A percentile compares a stretch with the other conserved stretches of the same genome.
Conservation (phyloP, 768 basidiomycete genomes). For the Daedalea quercina region DNA sequence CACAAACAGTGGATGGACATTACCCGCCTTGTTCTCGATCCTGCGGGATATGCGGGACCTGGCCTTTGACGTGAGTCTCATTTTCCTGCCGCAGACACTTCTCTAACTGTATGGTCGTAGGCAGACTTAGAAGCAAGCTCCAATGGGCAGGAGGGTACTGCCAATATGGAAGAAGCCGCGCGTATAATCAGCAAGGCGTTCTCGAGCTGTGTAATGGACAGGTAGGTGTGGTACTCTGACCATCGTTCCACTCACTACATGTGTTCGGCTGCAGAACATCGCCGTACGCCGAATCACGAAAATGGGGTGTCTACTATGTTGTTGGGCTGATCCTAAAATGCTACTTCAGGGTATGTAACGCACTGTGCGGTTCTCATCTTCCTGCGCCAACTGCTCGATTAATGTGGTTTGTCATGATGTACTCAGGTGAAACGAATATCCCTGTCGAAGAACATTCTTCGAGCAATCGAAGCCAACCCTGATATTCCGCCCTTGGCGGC, state of each 20-base stretch:
- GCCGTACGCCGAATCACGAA: conserved; percentile 66
- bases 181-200: conserved; percentile 86
- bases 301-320: conserved; percentile 91
- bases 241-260: conserved; percentile 12
- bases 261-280: conserved; percentile 40
- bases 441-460: conserved; percentile 84
- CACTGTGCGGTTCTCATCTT: not conserved
- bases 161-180: conserved; percentile 80
- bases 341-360: conserved; percentile 76
- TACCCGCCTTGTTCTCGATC: conserved; percentile 78
- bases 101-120: conserved; percentile 25
- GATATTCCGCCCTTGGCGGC: conserved; percentile 73
- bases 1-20: conserved; percentile 81
- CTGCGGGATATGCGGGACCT: conserved; percentile 78
- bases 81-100: not conserved
- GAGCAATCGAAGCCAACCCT: conserved; percentile 78
- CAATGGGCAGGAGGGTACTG: conserved; percentile 20
- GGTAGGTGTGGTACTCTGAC: conserved; percentile 29
- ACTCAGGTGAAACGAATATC: conserved; percentile 84
- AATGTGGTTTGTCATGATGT: not conserved
- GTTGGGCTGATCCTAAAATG: conserved; percentile 88
- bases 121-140: conserved; percentile 49
- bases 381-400: not conserved
- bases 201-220: conserved; percentile 81
- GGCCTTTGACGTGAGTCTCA: conserved; percentile 64